phyloP scores from a whole-genome alignment of 768 basidiomycete genomes.

The Suillus subalutaceus region DNA sequence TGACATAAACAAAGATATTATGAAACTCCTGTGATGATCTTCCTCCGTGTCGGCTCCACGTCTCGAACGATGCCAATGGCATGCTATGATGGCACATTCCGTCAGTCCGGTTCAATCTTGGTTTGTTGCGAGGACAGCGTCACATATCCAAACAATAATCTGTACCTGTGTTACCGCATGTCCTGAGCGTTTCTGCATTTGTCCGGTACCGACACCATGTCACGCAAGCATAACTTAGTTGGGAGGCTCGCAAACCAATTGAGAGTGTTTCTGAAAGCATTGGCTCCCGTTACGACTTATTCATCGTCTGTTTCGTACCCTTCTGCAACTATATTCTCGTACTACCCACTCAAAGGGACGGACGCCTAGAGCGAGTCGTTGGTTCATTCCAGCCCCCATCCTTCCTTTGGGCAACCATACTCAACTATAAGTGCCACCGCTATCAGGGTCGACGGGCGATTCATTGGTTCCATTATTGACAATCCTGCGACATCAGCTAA shows the following conservation, averaged over 20 bases:
- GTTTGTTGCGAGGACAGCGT: background rate
- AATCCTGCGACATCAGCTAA: background rate
- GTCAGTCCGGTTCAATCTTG: background rate
- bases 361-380: too few relatives aligned
- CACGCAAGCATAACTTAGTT: background rate
- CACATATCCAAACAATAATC: background rate
- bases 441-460: too few relatives aligned
- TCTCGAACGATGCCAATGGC: background rate
- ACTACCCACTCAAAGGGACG: background rate
- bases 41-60: too few relatives aligned
- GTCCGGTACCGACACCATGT: background rate
- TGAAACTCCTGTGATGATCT: slow-evolving; percentile 20
- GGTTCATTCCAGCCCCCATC: background rate
- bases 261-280: background rate
- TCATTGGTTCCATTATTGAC: background rate
- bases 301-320: background rate
- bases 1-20: slow-evolving; percentile 33
- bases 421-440: background rate
- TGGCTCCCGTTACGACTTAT: background rate
- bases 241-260: background rate
- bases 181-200: background rate
- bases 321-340: background rate
- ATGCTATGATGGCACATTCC: background rate
- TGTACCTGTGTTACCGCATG: background rate
- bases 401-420: background rate